phyloP scores from a whole-genome alignment of 805 yeast species.

The Candida lessepsii region DNA sequence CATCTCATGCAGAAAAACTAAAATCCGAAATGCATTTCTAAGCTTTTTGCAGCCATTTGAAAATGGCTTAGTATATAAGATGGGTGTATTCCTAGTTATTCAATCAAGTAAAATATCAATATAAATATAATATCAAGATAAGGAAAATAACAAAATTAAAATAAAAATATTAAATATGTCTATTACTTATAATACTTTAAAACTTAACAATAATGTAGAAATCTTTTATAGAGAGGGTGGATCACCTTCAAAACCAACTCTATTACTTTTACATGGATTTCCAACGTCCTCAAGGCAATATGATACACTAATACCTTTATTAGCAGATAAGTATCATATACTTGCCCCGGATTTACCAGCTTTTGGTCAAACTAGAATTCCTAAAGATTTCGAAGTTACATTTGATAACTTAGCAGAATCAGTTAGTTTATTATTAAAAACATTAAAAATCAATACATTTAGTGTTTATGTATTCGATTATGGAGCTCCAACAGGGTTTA shows the following conservation, averaged over 20 bases:
- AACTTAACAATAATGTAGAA: constrained; percentile 15
- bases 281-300: constrained; percentile 45
- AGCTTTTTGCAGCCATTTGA: neutral
- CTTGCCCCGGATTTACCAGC: constrained; percentile 49
- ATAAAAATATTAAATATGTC: constrained; percentile 1
- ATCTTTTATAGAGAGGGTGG: constrained; percentile 21
- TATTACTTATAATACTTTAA: constrained; percentile 10
- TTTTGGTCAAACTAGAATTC: constrained; percentile 36
- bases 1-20: no score
- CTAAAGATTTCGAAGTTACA: constrained; percentile 24
- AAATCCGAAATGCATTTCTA: neutral
- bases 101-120: no score
- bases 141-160: neutral
- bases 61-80: no score
- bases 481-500: constrained; percentile 43
- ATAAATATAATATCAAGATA: no score
- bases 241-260: constrained; percentile 20
- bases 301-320: constrained; percentile 35
- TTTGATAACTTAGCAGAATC: constrained; percentile 33
- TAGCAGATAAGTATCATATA: constrained; percentile 34
- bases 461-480: constrained; percentile 42
- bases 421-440: constrained; percentile 27
- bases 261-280: constrained; percentile 44
- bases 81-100: no score
- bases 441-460: constrained; percentile 25